Conservation (phyloP, 116 monocot genomes). For the Zostera marina region DNA sequence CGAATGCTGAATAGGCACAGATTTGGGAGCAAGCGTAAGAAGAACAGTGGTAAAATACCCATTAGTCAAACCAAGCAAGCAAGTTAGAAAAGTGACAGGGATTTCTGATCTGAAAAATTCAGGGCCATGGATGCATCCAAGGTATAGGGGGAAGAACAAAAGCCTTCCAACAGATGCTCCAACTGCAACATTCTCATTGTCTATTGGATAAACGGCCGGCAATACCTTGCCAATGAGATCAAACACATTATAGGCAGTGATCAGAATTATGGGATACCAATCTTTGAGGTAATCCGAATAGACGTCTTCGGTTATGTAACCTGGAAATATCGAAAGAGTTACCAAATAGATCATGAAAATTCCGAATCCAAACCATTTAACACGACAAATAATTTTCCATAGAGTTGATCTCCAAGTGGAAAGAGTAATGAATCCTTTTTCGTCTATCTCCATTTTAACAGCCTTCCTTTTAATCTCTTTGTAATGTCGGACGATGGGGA, state of each 20-base stretch:
- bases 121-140: conserved; percentile 18
- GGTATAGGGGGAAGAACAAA: conserved; percentile 18
- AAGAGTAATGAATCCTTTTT: background rate
- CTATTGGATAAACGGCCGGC: conserved; percentile 12
- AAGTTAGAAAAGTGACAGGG: conserved; percentile 11
- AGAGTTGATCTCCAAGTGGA: conserved; percentile 12
- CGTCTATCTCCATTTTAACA: conserved; percentile 2
- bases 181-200: conserved; percentile 10
- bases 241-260: conserved; percentile 17
- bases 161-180: conserved; percentile 10
- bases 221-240: conserved; percentile 18
- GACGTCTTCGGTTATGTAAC: conserved; percentile 20
- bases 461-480: conserved; percentile 11
- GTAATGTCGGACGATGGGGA: conserved; percentile 18
- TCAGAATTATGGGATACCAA: conserved; percentile 23
- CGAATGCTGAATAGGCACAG: conserved; percentile 18
- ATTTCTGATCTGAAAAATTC: conserved; percentile 12
- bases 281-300: conserved; percentile 14
- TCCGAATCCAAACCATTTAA: conserved; percentile 18
- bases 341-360: conserved; percentile 18
- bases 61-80: conserved; percentile 18
- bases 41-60: conserved; percentile 21
- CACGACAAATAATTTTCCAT: conserved; percentile 6
- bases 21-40: conserved; percentile 17
- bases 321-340: conserved; percentile 24